A percentile compares a stretch with the other conserved stretches of the same genome.
These are phyloP conservation scores for Podaxis sp. DNA, from an alignment of 768 basidiomycete species.

Conservation along the genomic window DNA sequence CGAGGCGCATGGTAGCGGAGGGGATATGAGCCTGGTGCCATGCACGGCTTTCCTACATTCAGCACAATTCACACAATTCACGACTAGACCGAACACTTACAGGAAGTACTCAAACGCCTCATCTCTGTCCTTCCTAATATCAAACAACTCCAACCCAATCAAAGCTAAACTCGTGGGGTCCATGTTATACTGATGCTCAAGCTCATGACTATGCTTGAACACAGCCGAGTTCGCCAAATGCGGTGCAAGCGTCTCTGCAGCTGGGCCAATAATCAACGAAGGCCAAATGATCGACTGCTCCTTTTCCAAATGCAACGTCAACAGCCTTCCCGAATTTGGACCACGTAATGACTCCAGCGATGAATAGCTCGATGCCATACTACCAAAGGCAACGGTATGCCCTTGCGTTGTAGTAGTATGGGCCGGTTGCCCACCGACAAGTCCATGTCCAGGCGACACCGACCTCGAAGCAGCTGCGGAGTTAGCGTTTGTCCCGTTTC, in stretches of 20 bases:
- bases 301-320: slow-evolving; percentile 81
- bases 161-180: slow-evolving; percentile 78
- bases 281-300: slow-evolving; percentile 80
- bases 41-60: slow-evolving; percentile 50
- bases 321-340: slow-evolving; percentile 54
- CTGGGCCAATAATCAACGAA: slow-evolving; percentile 72
- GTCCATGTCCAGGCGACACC: slow-evolving; percentile 51
- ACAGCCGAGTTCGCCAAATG: slow-evolving; percentile 46
- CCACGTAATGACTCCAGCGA: slow-evolving; percentile 70
- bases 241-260: slow-evolving; percentile 56
- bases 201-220: slow-evolving; percentile 44
- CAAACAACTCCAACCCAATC: slow-evolving; percentile 64
- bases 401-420: not conserved
- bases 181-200: slow-evolving; percentile 76
- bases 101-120: slow-evolving; percentile 80
- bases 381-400: slow-evolving; percentile 17
- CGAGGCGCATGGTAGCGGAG: slow-evolving; percentile 73
- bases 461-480: slow-evolving; percentile 44
- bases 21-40: slow-evolving; percentile 78
- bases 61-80: not conserved
- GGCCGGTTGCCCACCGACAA: slow-evolving; percentile 19
- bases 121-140: slow-evolving; percentile 70
- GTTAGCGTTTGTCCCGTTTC: slow-evolving; percentile 16
- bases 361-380: slow-evolving; percentile 69
- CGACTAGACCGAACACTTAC: slow-evolving; percentile 35